These are phyloP conservation scores for Typha latifolia DNA, from an alignment of 176 grass and related monocot genomes.

Conservation along the genomic window DNA sequence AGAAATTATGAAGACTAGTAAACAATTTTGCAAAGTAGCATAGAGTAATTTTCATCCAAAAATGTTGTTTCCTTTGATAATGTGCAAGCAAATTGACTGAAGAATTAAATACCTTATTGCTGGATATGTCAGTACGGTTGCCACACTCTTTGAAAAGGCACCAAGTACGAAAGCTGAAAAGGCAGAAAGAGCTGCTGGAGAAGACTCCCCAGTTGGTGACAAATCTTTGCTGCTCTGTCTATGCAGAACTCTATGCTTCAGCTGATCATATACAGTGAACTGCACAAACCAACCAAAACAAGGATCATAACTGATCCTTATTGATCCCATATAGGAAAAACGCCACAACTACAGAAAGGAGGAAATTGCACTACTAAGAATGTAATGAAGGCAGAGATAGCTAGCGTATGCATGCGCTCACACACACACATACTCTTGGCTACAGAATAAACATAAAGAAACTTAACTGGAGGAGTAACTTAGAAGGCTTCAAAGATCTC, in stretches of 20 bases:
- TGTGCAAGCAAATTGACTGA: background rate
- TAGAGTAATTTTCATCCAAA: background rate
- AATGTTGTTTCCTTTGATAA: background rate
- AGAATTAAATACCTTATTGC: conserved; percentile 54
- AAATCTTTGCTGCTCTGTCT: conserved; percentile 26
- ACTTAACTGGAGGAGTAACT: too few species aligned
- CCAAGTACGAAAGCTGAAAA: conserved; percentile 75
- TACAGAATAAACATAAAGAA: too few species aligned
- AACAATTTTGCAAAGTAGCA: conserved; percentile 9
- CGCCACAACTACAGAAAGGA: background rate
- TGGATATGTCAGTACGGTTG: conserved; percentile 83
- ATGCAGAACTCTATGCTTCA: conserved; percentile 59
- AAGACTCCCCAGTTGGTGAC: conserved; percentile 30
- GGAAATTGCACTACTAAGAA: too few species aligned
- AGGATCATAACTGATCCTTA: background rate
- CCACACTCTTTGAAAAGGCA: conserved; percentile 74
- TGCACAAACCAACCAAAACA: conserved; percentile 25
- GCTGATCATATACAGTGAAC: conserved; percentile 95
- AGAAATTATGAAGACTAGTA: background rate
- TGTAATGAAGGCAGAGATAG: too few species aligned
- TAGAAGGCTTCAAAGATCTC: too few species aligned
- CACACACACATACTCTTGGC: too few species aligned
- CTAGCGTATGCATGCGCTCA: too few species aligned
- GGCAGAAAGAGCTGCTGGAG: conserved; percentile 68
- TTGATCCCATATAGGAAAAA: background rate